Percentiles rank a stretch among this genome's conserved stretches.
phyloP scores from a whole-genome alignment of 441 rosid genomes.

The Adansonia rubrostipa region DNA sequence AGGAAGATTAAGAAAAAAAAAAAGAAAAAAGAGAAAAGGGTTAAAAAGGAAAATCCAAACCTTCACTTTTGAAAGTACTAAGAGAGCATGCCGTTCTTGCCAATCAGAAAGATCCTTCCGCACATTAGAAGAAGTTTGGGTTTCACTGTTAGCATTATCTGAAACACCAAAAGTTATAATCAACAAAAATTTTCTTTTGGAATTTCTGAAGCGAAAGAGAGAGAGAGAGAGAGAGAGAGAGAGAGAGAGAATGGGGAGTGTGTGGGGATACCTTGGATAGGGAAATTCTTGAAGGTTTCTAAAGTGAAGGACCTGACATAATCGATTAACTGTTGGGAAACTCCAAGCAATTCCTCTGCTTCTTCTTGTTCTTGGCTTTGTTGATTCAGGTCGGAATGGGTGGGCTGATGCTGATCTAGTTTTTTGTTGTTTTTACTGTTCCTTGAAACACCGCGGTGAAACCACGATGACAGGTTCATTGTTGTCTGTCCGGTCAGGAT shows the following conservation, averaged over 20 bases:
- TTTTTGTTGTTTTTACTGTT: slow-evolving; percentile 27
- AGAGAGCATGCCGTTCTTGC: slow-evolving; percentile 81
- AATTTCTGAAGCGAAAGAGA: background rate
- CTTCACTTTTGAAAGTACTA: slow-evolving; percentile 70
- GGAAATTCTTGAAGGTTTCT: slow-evolving; percentile 77
- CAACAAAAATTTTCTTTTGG: background rate
- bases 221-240: background rate
- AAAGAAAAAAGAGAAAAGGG: background rate
- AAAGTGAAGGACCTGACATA: slow-evolving; percentile 63
- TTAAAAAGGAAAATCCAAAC: slow-evolving; percentile 31
- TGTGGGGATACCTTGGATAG: slow-evolving; percentile 49
- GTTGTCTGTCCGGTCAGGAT: background rate
- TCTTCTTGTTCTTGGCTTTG: slow-evolving; percentile 4
- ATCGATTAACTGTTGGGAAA: slow-evolving; percentile 65
- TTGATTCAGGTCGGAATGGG: slow-evolving; percentile 25
- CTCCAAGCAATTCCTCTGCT: slow-evolving; percentile 54
- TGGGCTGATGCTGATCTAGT: slow-evolving; percentile 33
- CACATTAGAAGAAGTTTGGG: slow-evolving; percentile 47
- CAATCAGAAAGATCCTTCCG: slow-evolving; percentile 78
- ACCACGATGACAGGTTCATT: slow-evolving; percentile 70
- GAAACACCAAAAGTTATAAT: slow-evolving; percentile 23
- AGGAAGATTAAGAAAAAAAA: background rate
- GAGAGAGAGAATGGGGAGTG: no score
- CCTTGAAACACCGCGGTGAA: slow-evolving; percentile 56
- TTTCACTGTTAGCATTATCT: slow-evolving; percentile 53